phyloP scores from a whole-genome alignment of 225 moss, liverwort and hornwort genomes.

The Bryoerythrophyllum caledonicum region DNA sequence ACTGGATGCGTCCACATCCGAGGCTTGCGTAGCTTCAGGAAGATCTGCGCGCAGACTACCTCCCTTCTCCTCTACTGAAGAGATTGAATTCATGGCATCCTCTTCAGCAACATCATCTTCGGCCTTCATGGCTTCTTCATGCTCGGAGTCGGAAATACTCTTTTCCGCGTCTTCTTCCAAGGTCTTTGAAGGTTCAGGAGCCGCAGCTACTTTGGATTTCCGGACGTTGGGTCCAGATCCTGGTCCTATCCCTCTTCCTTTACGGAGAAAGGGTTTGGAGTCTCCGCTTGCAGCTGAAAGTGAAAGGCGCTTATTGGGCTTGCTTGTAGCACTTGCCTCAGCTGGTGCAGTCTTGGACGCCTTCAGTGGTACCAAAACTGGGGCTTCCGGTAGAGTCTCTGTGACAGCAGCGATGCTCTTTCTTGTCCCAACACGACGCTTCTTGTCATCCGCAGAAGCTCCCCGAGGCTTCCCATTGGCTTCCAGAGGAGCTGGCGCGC shows the following conservation, averaged over 20 bases:
- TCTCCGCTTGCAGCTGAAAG: conserved; percentile 51
- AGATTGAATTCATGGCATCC: conserved; percentile 24
- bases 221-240: conserved; percentile 74
- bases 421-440: conserved; percentile 47
- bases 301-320: conserved; percentile 47
- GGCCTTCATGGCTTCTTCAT: conserved; percentile 34
- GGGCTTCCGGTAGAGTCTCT: conserved; percentile 39
- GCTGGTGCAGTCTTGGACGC: conserved; percentile 40
- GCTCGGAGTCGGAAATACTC: conserved; percentile 38
- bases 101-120: conserved; percentile 24
- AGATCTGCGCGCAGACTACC: conserved; percentile 38
- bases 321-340: conserved; percentile 39
- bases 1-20: conserved; percentile 14
- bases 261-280: conserved; percentile 89
- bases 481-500: conserved; percentile 54
- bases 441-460: conserved; percentile 63
- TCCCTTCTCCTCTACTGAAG: conserved; percentile 33
- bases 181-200: conserved; percentile 46
- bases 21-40: conserved; percentile 28
- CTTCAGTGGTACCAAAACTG: conserved; percentile 47
- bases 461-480: conserved; percentile 63
- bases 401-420: conserved; percentile 55
- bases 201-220: conserved; percentile 70
- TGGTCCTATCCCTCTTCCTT: conserved; percentile 92
- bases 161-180: conserved; percentile 57